A percentile compares a stretch with the other conserved stretches of the same genome.
Evolutionary conservation across 768 basidiomycete genomes (phyloP).

Genomic region (Auricularia heimuer): DNA sequence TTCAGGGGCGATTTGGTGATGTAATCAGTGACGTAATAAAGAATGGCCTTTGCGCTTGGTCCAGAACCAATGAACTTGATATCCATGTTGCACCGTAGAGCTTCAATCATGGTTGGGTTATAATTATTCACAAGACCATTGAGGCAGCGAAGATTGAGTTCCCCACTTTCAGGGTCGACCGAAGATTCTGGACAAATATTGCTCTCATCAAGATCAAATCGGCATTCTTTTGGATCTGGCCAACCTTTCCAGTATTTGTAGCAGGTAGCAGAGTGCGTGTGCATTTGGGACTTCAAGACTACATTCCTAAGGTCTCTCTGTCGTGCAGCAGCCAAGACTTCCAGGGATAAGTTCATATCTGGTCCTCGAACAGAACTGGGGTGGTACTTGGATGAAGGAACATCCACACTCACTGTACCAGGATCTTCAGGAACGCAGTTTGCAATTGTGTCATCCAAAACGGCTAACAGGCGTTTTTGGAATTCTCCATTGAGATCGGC

Average conservation of each 20-base stretch:
- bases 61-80: conserved; percentile 22
- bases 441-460: conserved; percentile 20
- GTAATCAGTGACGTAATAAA: conserved; percentile 7
- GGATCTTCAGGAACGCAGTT: conserved; percentile 17
- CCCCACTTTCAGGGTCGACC: conserved; percentile 7
- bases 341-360: neutral
- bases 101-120: conserved; percentile 28
- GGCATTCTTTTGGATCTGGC: conserved; percentile 17
- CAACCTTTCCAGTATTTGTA: conserved; percentile 27
- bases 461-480: conserved; percentile 11
- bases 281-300: conserved; percentile 20
- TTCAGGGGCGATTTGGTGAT: conserved; percentile 4
- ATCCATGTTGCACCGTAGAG: conserved; percentile 9
- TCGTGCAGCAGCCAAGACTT: neutral
- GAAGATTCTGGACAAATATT: conserved; percentile 7
- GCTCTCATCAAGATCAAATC: conserved; percentile 20
- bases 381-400: conserved; percentile 10
- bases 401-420: neutral
- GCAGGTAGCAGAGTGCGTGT: conserved; percentile 26
- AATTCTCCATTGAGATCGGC: conserved; percentile 14
- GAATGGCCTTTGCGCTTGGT: neutral
- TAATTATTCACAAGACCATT: conserved; percentile 37
- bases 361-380: conserved; percentile 14
- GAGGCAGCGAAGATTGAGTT: conserved; percentile 20
- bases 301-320: conserved; percentile 19